Conservation (phyloP, 73 alveolate genomes). For the Effrenium voratum region DNA sequence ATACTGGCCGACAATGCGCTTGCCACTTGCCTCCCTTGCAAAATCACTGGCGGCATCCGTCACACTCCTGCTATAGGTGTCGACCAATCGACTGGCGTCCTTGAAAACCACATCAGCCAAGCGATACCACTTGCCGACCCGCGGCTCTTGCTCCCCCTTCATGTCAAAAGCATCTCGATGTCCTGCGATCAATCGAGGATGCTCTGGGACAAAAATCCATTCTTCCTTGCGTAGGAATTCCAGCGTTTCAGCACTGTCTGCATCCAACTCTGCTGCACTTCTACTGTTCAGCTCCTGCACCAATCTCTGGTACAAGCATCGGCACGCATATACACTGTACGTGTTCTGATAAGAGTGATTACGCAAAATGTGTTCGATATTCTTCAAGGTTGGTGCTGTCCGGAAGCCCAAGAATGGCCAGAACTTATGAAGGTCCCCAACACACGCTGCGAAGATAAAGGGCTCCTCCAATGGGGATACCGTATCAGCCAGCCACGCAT, state of each 20-base stretch:
- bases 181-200: background rate
- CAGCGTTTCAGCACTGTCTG: background rate
- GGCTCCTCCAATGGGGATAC: background rate
- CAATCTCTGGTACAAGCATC: background rate
- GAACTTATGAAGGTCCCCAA: background rate
- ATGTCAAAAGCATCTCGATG: conserved; percentile 33
- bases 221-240: background rate
- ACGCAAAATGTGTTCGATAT: background rate
- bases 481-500: background rate
- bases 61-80: conserved; percentile 21
- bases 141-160: background rate
- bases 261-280: background rate
- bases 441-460: background rate
- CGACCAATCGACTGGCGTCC: conserved; percentile 17
- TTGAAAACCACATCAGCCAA: background rate
- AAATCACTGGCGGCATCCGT: conserved; percentile 38
- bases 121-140: background rate
- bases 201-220: conserved; percentile 54
- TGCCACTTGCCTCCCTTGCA: conserved; percentile 1
- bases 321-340: background rate
- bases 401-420: background rate
- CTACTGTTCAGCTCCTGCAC: background rate
- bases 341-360: background rate
- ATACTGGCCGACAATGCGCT: conserved; percentile 34
- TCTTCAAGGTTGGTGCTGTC: background rate